Conservation (phyloP, 805 yeast species). For the Tetrapisispora nanseiensis region DNA sequence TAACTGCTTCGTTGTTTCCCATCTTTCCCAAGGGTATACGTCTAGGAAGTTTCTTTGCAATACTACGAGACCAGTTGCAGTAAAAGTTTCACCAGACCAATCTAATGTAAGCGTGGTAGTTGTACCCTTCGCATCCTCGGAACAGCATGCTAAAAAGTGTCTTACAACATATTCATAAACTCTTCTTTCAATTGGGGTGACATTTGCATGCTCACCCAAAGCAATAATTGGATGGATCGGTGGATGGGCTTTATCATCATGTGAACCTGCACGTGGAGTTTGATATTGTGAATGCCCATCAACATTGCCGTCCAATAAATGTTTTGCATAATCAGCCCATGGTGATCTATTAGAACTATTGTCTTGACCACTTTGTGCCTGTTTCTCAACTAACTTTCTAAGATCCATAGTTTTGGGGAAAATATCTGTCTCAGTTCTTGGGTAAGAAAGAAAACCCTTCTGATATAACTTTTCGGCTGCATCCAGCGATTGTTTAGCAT, state of each 20-base stretch:
- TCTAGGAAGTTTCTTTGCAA: conserved; percentile 69
- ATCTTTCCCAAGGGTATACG: conserved; percentile 64
- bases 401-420: conserved; percentile 76
- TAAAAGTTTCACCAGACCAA: conserved; percentile 75
- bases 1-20: conserved; percentile 59
- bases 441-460: conserved; percentile 81
- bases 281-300: conserved; percentile 31
- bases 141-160: conserved; percentile 84
- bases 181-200: conserved; percentile 38
- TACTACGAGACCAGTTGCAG: conserved; percentile 66
- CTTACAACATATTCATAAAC: conserved; percentile 83
- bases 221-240: conserved; percentile 79
- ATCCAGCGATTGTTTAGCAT: conserved; percentile 69
- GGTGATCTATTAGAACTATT: conserved; percentile 50
- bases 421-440: conserved; percentile 92
- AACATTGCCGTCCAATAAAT: conserved; percentile 27
- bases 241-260: conserved; percentile 95
- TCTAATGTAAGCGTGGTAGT: conserved; percentile 49
- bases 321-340: conserved; percentile 69
- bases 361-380: conserved; percentile 28
- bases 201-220: conserved; percentile 21
- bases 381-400: conserved; percentile 48
- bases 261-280: conserved; percentile 70
- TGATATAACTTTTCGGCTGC: conserved; percentile 81
- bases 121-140: conserved; percentile 79